Conservation (phyloP, 352 stramenopile species). For the Globisporangium barbulae region DNA sequence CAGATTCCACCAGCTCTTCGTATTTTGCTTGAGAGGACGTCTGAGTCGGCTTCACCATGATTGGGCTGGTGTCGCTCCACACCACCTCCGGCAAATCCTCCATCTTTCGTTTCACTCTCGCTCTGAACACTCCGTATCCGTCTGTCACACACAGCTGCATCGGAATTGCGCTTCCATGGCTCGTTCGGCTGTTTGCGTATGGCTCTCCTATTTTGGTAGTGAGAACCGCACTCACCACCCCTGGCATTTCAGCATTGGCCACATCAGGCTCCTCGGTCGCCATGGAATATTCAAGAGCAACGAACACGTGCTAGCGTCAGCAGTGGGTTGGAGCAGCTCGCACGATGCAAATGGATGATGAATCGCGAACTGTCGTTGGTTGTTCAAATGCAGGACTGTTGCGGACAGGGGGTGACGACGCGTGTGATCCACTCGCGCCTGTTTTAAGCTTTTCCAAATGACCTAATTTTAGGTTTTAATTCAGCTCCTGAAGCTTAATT, state of each 20-base stretch:
- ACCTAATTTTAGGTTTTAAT: too few relatives aligned
- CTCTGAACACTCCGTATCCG: background rate
- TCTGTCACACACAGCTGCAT: background rate
- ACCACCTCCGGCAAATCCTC: background rate
- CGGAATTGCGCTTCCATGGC: background rate
- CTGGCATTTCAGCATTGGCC: background rate
- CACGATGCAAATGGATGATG: too few relatives aligned
- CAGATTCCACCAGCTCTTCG: background rate
- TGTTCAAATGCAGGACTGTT: too few relatives aligned
- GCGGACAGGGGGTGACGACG: too few relatives aligned
- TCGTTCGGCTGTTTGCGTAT: background rate
- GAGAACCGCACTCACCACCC: background rate
- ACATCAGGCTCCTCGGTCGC: too few relatives aligned
- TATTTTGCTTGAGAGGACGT: background rate
- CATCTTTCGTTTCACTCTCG: background rate
- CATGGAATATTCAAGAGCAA: too few relatives aligned
- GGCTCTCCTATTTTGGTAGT: background rate
- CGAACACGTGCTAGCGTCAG: too few relatives aligned
- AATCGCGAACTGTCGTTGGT: too few relatives aligned
- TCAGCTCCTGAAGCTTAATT: too few relatives aligned
- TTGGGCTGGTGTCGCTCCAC: background rate
- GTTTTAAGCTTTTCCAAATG: too few relatives aligned
- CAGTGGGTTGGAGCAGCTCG: too few relatives aligned
- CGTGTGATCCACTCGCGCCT: too few relatives aligned
- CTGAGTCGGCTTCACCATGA: background rate